A percentile compares a stretch with the other conserved stretches of the same genome.
phyloP scores from a whole-genome alignment of 2,329 filamentous ascomycete genomes.

The Penicillium sp. region DNA sequence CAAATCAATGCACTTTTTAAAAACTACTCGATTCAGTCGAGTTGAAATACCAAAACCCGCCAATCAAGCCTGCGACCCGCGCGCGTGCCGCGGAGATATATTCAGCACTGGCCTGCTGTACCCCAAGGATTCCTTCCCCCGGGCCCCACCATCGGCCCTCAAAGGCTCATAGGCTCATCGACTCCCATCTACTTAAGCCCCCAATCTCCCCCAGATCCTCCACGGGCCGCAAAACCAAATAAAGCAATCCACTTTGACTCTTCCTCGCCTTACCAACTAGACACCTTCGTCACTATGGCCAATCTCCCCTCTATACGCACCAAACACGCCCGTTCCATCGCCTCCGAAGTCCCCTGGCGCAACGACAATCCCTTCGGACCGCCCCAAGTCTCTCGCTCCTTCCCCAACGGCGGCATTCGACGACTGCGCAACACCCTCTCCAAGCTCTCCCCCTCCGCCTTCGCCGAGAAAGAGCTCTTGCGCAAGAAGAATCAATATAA shows the following conservation, averaged over 20 bases:
- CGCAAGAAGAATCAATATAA: conserved; percentile 39
- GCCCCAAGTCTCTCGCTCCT: conserved; percentile 29
- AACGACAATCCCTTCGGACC: conserved; percentile 36
- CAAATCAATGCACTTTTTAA: not conserved
- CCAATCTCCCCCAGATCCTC: not conserved
- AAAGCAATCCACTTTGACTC: no score
- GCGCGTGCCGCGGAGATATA: conserved; percentile 18
- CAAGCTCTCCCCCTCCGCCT: conserved; percentile 35
- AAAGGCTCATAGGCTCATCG: no score
- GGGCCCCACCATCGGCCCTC: not conserved
- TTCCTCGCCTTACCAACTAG: no score
- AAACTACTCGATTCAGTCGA: not conserved
- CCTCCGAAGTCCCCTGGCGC: conserved; percentile 33
- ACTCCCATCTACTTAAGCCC: conserved; percentile 8
- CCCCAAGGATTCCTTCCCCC: not conserved
- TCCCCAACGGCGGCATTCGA: conserved; percentile 33
- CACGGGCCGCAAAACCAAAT: no score
- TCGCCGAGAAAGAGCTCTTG: conserved; percentile 38
- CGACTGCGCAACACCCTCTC: conserved; percentile 39
- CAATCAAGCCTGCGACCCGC: conserved; percentile 11
- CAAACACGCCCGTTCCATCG: conserved; percentile 24
- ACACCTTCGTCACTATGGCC: not conserved
- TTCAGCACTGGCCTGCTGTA: not conserved
- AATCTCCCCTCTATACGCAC: conserved; percentile 22
- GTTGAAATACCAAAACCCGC: conserved; percentile 1